Base-by-base conservation (phyloP, 2,329 filamentous ascomycete species). In the Neopestalotiopsis clavispora region DNA sequence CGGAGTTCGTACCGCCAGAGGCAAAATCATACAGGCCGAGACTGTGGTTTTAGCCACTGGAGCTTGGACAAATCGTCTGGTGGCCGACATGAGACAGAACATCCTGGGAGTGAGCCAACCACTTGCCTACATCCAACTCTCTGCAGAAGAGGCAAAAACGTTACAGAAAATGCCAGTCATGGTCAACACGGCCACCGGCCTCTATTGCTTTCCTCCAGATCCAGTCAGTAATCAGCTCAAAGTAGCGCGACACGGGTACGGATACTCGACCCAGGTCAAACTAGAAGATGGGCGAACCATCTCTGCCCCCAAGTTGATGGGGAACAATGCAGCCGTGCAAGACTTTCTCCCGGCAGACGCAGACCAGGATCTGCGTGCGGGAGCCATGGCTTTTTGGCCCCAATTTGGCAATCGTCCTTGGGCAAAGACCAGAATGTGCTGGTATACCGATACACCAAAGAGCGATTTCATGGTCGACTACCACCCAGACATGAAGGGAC, bases 361-460 rank as follows among this genome's bases (percentile, higher is more conserved):
- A 0, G 81, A 88, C 52, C 71, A 80, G 28, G 86, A 82, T 5
- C 84, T 89, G 69, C 82, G 87, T 0, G 77, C 80, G 2, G 88
- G 85, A 1, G 74, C 91, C 17, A 76, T 78, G 23, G 81, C 86
- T 59, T 82, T 90, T 66, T 81, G 91, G 2, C 88, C 90, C 0
- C 79, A 82, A 13, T 82, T 90, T 67, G 84, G 80, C 1, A 81
- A 86, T 0, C 78, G 87, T 4, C 81, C 83, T 0, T 90, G 89
- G 78, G 75, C 80, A 12, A 78, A 81, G 12, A 84, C 83, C 5
- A 80, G 87, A 4, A 77, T 91, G 57, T 91, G 89, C 72, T 91
- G 89, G 89, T 91, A 91, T 73, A 89, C 85, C 3, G 89, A 91
- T 78, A 91, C 89, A 68, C 88, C 88, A 0, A 83, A 84, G n/a